phyloP scores from a whole-genome alignment of 2,329 filamentous ascomycete species.

The Zalaria obscura region DNA sequence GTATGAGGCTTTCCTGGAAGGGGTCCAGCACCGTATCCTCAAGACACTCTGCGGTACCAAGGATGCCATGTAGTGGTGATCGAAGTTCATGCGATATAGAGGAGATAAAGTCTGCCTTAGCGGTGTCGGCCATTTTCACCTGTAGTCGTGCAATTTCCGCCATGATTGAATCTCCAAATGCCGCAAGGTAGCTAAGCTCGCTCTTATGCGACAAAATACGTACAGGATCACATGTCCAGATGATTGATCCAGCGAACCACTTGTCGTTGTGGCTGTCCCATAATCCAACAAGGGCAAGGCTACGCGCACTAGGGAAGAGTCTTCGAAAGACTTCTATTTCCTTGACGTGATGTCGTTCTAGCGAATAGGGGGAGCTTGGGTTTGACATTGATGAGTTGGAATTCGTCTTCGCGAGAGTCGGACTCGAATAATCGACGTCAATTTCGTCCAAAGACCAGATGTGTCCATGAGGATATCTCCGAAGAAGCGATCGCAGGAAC shows the following conservation, averaged over 20 bases:
- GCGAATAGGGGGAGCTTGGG: no score
- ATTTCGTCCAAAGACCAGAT: slow-evolving; percentile 19
- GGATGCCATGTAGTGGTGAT: slow-evolving; percentile 27
- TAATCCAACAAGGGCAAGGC: slow-evolving; percentile 32
- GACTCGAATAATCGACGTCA: neutral
- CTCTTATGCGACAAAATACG: slow-evolving; percentile 18
- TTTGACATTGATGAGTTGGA: neutral
- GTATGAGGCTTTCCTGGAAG: slow-evolving; percentile 28
- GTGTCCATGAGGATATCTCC: slow-evolving; percentile 19
- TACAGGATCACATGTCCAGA: slow-evolving; percentile 26
- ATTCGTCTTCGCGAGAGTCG: neutral
- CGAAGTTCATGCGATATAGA: slow-evolving; percentile 37
- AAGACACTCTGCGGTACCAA: slow-evolving; percentile 29
- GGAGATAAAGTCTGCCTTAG: slow-evolving; percentile 35
- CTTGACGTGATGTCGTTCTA: neutral
- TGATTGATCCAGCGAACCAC: slow-evolving; percentile 10
- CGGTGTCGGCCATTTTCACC: slow-evolving; percentile 25
- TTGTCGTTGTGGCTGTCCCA: slow-evolving; percentile 25
- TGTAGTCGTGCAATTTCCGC: slow-evolving; percentile 23
- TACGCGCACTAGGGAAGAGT: slow-evolving; percentile 26
- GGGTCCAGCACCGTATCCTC: slow-evolving; percentile 26
- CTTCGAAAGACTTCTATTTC: slow-evolving; percentile 1
- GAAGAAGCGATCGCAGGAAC: slow-evolving; percentile 10
- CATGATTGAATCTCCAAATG: slow-evolving; percentile 26
- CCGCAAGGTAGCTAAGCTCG: slow-evolving; percentile 26